These are phyloP conservation scores for Pulveroboletus frians DNA, from an alignment of 768 basidiomycete genomes.

Conservation along the genomic window DNA sequence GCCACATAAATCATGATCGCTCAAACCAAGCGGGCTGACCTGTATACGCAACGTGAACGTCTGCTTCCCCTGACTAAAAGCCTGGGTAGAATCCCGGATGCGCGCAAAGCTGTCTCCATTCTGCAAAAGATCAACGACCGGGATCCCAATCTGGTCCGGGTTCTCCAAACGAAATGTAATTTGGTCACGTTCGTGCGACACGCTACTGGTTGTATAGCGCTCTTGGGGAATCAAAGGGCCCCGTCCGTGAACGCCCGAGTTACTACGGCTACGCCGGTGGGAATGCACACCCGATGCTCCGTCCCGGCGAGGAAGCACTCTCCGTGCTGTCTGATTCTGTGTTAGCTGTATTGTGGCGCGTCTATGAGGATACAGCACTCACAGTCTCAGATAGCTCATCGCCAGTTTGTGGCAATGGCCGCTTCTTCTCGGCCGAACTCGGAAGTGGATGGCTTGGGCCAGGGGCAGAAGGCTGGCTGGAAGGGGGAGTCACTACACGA, in stretches of 20 bases:
- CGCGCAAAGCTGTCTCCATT: conserved; percentile 42
- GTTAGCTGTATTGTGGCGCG: conserved; percentile 15
- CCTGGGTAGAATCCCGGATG: conserved; percentile 50
- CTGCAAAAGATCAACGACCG: conserved; percentile 56
- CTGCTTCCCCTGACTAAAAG: conserved; percentile 58
- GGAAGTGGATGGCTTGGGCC: conserved; percentile 11
- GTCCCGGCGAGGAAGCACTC: conserved; percentile 15
- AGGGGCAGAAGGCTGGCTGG: conserved; percentile 5
- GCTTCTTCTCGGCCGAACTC: conserved; percentile 20
- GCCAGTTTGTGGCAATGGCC: conserved; percentile 2
- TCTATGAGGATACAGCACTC: conserved; percentile 8
- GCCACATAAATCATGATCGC: background rate
- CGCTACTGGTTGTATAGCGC: conserved; percentile 16
- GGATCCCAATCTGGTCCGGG: conserved; percentile 54
- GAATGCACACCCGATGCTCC: conserved; percentile 11
- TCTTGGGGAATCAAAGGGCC: conserved; percentile 24
- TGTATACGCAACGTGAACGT: conserved; percentile 72
- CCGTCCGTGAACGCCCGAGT: conserved; percentile 7
- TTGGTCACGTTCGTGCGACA: conserved; percentile 22
- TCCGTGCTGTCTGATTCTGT: conserved; percentile 14
- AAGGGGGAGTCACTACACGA: conserved; percentile 12
- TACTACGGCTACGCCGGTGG: conserved; percentile 2
- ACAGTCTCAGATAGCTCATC: conserved; percentile 6
- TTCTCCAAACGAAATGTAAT: conserved; percentile 56
- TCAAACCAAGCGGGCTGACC: conserved; percentile 35